Conservation (phyloP, 2,329 filamentous ascomycete species). For the Colletotrichum limetticola region DNA sequence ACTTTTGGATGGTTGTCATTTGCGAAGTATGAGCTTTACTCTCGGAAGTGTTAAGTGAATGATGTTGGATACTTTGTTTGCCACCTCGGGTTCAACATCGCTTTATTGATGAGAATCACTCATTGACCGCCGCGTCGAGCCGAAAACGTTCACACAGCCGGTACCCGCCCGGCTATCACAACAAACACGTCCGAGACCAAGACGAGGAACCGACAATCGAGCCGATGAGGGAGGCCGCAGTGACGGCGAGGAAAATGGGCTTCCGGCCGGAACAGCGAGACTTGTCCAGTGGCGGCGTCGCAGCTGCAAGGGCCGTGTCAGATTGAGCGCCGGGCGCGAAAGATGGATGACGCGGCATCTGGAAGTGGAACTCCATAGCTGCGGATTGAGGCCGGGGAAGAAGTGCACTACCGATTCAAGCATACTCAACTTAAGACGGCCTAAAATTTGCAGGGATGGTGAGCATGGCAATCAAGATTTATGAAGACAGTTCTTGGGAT, state of each 20-base stretch:
- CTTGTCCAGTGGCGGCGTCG: slow-evolving; percentile 73
- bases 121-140: not conserved
- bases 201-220: slow-evolving; percentile 58
- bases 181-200: not conserved
- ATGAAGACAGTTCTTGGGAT: not conserved
- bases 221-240: slow-evolving; percentile 62
- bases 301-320: not conserved
- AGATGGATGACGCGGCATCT: not conserved
- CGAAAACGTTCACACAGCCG: not conserved
- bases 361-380: slow-evolving; percentile 54
- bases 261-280: slow-evolving; percentile 68
- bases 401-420: slow-evolving; percentile 81
- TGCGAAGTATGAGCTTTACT: too few species aligned
- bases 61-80: too few species aligned
- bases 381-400: slow-evolving; percentile 66
- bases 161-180: not conserved
- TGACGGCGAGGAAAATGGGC: slow-evolving; percentile 59
- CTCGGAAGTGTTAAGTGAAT: too few species aligned
- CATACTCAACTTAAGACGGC: not conserved
- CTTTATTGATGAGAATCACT: too few species aligned
- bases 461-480: not conserved
- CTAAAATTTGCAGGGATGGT: not conserved
- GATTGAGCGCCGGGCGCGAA: not conserved
- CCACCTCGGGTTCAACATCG: too few species aligned
- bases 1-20: too few species aligned